Conservation (phyloP, 495 filamentous ascomycete species). For the Podospora pseudopauciseta region DNA sequence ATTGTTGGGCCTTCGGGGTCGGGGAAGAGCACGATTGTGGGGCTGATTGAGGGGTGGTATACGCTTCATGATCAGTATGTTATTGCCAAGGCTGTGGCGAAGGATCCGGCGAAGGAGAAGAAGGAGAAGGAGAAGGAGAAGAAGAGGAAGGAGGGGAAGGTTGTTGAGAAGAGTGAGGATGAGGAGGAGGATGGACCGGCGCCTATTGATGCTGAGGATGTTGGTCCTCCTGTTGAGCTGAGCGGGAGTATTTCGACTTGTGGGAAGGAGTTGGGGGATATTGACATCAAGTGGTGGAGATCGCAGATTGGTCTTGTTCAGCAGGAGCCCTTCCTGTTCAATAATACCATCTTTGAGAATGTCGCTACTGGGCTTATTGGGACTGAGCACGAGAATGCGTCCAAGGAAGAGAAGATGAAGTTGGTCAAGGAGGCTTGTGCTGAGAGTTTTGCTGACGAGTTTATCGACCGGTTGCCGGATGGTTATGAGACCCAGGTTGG, state of each 20-base stretch:
- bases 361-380: slow-evolving; percentile 59
- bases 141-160: slow-evolving; percentile 24
- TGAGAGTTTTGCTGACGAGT: slow-evolving; percentile 56
- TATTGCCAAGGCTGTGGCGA: slow-evolving; percentile 46
- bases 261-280: slow-evolving; percentile 50
- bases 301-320: slow-evolving; percentile 66
- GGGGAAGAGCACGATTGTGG: slow-evolving; percentile 89
- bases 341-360: slow-evolving; percentile 64
- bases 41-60: slow-evolving; percentile 90
- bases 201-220: slow-evolving; percentile 28
- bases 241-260: slow-evolving; percentile 53
- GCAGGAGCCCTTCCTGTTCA: slow-evolving; percentile 73
- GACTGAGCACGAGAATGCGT: slow-evolving; percentile 50
- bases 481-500: slow-evolving; percentile 57
- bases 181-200: slow-evolving; percentile 30
- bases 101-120: slow-evolving; percentile 41
- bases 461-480: slow-evolving; percentile 59
- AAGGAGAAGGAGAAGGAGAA: slow-evolving; percentile 38
- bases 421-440: slow-evolving; percentile 56
- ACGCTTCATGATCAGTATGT: slow-evolving; percentile 56
- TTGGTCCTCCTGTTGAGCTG: slow-evolving; percentile 41
- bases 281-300: slow-evolving; percentile 64
- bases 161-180: slow-evolving; percentile 21
- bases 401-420: slow-evolving; percentile 50
- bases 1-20: slow-evolving; percentile 81